Conservation (phyloP, 2,329 filamentous ascomycete genomes). For the Stagonosporopsis vannaccii region DNA sequence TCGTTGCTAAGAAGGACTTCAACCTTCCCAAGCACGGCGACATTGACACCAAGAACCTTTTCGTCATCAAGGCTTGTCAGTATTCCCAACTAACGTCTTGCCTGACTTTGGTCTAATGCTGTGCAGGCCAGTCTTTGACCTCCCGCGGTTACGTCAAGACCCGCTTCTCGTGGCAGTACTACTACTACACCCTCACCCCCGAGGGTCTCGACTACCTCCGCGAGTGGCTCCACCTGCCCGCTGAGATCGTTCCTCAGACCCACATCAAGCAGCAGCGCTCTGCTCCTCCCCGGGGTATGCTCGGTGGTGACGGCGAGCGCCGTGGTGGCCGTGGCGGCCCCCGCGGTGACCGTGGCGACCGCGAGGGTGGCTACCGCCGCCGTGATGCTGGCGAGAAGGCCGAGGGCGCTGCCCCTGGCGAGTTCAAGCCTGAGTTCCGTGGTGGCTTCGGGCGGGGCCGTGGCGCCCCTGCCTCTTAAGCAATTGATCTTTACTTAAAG, state of each 20-base stretch:
- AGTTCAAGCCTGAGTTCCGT: slow-evolving; percentile 55
- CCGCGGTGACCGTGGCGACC: slow-evolving; percentile 67
- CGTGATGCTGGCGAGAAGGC: slow-evolving; percentile 70
- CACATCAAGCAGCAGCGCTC: slow-evolving; percentile 99
- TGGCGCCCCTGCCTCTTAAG: slow-evolving; percentile 49
- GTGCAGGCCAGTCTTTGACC: slow-evolving; percentile 83
- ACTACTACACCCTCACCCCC: slow-evolving; percentile 99
- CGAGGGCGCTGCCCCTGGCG: slow-evolving; percentile 50
- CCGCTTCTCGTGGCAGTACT: slow-evolving; percentile 78
- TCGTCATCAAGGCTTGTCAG: slow-evolving; percentile 90
- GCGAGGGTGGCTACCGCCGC: slow-evolving; percentile 80
- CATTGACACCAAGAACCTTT: slow-evolving; percentile 99
- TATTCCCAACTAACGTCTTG: slow-evolving; percentile 13
- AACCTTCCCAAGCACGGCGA: slow-evolving; percentile 97
- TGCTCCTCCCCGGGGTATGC: slow-evolving; percentile 97
- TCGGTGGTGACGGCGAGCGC: slow-evolving; percentile 83
- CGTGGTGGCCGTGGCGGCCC: slow-evolving; percentile 79
- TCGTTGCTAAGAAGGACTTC: slow-evolving; percentile 99
- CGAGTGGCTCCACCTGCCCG: slow-evolving; percentile 99
- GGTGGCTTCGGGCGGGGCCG: slow-evolving; percentile 53
- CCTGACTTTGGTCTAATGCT: slow-evolving; percentile 21
- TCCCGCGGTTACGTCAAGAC: slow-evolving; percentile 99
- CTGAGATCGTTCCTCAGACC: slow-evolving; percentile 98
- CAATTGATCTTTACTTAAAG: slow-evolving; percentile 31
- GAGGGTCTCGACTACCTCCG: slow-evolving; percentile 99